A percentile compares a stretch with the other conserved stretches of the same genome.
Evolutionary conservation across 441 rosid genomes (phyloP).

Genomic region (Pelargonium myrrhifolium): DNA sequence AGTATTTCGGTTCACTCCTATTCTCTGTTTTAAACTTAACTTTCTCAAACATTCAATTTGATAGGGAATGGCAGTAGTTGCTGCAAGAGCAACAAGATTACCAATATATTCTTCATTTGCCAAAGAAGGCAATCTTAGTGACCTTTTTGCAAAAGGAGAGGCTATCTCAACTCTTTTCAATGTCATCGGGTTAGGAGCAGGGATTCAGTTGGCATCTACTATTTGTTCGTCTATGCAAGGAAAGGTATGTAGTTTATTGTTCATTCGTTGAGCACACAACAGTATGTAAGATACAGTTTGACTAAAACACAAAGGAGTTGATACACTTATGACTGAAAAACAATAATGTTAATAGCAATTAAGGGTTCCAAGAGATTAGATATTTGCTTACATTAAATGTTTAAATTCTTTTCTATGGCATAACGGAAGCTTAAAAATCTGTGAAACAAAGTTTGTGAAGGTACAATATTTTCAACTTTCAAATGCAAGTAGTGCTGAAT

Average conservation of each 20-base stretch:
- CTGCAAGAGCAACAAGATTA: slow-evolving; percentile 90
- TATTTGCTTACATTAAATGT: not conserved
- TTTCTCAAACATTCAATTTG: slow-evolving; percentile 21
- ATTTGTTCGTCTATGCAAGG: slow-evolving; percentile 86
- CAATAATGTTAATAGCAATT: no score
- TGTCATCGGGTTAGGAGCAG: slow-evolving; percentile 65
- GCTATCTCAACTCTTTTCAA: slow-evolving; percentile 95
- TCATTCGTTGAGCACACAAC: not conserved
- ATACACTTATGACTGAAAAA: no score
- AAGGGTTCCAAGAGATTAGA: not conserved
- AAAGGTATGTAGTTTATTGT: slow-evolving; percentile 42
- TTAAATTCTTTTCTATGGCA: no score
- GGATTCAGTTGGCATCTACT: slow-evolving; percentile 84
- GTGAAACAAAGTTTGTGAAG: no score
- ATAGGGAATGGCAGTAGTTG: slow-evolving; percentile 97
- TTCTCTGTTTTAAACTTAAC: slow-evolving; percentile 11
- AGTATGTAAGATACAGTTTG: no score
- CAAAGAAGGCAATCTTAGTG: slow-evolving; percentile 95
- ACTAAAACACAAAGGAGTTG: no score
- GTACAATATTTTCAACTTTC: no score
- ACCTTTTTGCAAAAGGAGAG: slow-evolving; percentile 93
- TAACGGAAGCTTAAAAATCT: no score
- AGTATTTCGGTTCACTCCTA: slow-evolving; percentile 1
- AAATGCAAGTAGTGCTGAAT: no score
- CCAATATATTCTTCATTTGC: slow-evolving; percentile 95